Percentiles rank a stretch among this genome's conserved stretches.
Conservation (phyloP, 352 stramenopile genomes). For the Globisporangium irregulare region DNA sequence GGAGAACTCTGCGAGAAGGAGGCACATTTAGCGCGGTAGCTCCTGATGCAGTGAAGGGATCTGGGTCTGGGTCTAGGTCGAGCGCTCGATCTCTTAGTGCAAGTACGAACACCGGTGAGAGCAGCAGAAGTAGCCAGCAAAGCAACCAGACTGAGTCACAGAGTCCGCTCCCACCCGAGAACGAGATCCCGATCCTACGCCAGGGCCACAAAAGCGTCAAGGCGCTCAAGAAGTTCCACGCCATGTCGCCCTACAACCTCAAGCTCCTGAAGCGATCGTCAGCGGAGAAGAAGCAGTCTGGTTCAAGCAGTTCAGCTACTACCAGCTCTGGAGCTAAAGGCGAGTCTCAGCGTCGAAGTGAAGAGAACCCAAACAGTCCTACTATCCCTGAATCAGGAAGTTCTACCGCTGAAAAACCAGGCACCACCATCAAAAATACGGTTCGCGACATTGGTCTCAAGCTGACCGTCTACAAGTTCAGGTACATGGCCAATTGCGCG, state of each 20-base stretch:
- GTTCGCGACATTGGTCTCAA: conserved; percentile 64
- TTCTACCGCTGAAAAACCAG: not conserved
- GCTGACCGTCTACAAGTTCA: conserved; percentile 68
- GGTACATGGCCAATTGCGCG: conserved; percentile 14
- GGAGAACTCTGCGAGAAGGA: conserved; percentile 69
- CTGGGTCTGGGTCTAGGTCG: not conserved
- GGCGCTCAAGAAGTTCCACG: conserved; percentile 59
- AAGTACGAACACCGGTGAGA: conserved; percentile 1
- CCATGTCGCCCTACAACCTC: conserved; percentile 52
- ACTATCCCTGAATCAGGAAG: not conserved
- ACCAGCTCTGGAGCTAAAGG: not conserved
- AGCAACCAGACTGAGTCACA: conserved; percentile 20
- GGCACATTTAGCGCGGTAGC: conserved; percentile 13
- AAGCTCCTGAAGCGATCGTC: conserved; percentile 19
- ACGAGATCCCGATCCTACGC: conserved; percentile 41
- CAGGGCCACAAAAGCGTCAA: conserved; percentile 68
- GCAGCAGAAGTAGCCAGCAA: not conserved
- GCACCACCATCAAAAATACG: conserved; percentile 32
- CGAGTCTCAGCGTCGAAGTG: not conserved
- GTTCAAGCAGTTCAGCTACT: not conserved
- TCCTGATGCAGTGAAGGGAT: not conserved
- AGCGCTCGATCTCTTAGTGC: not conserved
- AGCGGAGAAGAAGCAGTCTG: conserved; percentile 17
- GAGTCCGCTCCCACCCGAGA: not conserved
- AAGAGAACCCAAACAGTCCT: conserved; percentile 3